These are phyloP conservation scores for Parafenestella ontariensis DNA, from an alignment of 2,329 filamentous ascomycete species.

Conservation along the genomic window DNA sequence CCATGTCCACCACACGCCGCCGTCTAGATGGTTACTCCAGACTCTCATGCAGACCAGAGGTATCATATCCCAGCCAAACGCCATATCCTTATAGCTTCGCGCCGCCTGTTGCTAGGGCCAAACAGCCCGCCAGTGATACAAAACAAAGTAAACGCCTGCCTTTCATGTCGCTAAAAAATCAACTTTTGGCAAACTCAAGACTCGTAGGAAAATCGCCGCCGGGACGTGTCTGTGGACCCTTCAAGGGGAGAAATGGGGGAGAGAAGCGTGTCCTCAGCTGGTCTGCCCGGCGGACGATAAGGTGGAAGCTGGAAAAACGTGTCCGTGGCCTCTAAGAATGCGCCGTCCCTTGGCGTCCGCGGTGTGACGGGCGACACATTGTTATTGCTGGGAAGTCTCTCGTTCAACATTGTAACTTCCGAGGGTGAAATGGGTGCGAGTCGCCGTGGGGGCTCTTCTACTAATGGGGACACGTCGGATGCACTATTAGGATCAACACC, in stretches of 20 bases:
- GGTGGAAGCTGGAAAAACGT: constrained; percentile 39
- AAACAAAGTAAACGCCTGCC: constrained; percentile 7
- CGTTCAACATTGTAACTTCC: constrained; percentile 39
- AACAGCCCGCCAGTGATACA: constrained; percentile 5
- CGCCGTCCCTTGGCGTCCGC: constrained; percentile 41
- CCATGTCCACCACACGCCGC: constrained; percentile 10
- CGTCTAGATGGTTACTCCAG: constrained; percentile 21
- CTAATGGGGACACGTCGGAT: constrained; percentile 23
- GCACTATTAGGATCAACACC: constrained; percentile 48
- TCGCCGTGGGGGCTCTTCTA: constrained; percentile 30
- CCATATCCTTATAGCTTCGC: constrained; percentile 12
- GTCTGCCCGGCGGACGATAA: constrained; percentile 28
- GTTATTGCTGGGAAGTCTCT: constrained; percentile 21
- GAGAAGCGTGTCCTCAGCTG: constrained; percentile 37
- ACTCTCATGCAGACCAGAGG: constrained; percentile 11
- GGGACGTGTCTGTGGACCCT: constrained; percentile 32
- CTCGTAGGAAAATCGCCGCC: constrained; percentile 50
- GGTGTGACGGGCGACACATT: constrained; percentile 42
- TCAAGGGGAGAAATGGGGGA: constrained; percentile 47
- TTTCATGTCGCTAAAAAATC: constrained; percentile 10
- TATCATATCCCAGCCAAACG: constrained; percentile 20
- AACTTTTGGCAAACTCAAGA: constrained; percentile 36
- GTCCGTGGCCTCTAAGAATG: constrained; percentile 39
- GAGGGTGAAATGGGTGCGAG: constrained; percentile 32
- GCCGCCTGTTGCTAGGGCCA: background rate